phyloP scores from a whole-genome alignment of 2,329 filamentous ascomycete species.

The Ampelomyces quisqualis region DNA sequence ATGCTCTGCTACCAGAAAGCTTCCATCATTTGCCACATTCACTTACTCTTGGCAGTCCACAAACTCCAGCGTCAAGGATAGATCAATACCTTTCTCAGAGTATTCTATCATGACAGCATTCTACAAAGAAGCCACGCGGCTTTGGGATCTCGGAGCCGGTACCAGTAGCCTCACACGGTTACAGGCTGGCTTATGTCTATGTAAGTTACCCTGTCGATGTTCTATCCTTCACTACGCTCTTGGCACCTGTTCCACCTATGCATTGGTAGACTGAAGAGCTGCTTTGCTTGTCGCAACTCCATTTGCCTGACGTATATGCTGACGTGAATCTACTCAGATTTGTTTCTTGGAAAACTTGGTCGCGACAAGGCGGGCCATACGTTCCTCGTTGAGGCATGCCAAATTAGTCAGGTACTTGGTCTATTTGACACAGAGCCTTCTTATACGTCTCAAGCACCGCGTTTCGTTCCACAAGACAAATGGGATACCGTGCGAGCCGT shows the following conservation, averaged over 20 bases:
- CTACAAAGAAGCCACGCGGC: slow-evolving; percentile 30
- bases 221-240: no score
- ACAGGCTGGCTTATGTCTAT: slow-evolving; percentile 32
- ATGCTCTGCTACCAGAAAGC: not conserved
- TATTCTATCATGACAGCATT: slow-evolving; percentile 27
- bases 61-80: slow-evolving; percentile 26
- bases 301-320: no score
- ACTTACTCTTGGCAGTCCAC: slow-evolving; percentile 23
- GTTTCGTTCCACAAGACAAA: slow-evolving; percentile 15
- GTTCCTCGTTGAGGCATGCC: slow-evolving; percentile 31
- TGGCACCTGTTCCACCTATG: not conserved
- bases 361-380: slow-evolving; percentile 33
- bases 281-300: no score
- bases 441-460: slow-evolving; percentile 9
- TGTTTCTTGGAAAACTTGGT: slow-evolving; percentile 35
- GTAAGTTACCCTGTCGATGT: slow-evolving; percentile 8
- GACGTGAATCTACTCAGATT: slow-evolving; percentile 5
- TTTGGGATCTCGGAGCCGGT: slow-evolving; percentile 31
- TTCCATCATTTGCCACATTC: not conserved
- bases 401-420: slow-evolving; percentile 24
- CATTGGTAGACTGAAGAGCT: no score
- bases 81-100: slow-evolving; percentile 30
- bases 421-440: slow-evolving; percentile 22
- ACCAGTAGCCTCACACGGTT: slow-evolving; percentile 26
- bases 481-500: slow-evolving; percentile 27